Evolutionary conservation across 768 basidiomycete genomes (phyloP), one percentile per base, ranked within the genome.

Genomic region (Pleurotus pulmonarius): DNA sequence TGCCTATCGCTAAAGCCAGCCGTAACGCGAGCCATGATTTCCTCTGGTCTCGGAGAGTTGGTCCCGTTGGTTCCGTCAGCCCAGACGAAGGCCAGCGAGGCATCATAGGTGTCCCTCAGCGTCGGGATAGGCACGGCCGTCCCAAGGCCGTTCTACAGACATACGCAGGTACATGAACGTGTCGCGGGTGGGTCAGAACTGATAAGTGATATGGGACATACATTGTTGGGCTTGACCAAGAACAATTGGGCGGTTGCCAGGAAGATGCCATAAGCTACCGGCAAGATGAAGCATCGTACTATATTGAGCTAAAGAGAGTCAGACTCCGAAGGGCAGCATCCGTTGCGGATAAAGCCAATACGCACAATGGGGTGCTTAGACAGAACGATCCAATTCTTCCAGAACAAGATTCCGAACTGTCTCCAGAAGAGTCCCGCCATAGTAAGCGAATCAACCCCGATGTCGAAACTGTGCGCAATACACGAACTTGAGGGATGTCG

Each of bases 351-450:
- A 58, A 57, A 13, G 34, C 48, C 26, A 3, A 34, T 20, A 74
- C 85, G 65, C 63, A 88, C 86, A 64, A 86, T 68, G 51, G 83
- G 78, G 67, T 86, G 84, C 64, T 82, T 86, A 20, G 79, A 83
- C 25, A 88, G 73, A 0, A 87, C 75, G 43, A 89, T 87, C 85
- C 84, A 87, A 60, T 89, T 89, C 74, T 90, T 90, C 80, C 83
- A 79, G 55, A 81, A 78, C 18, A 90, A 69, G 2, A 80, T 82
- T 3, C 69, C 67, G 55, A 86, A 78, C 70, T 90, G 88, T 26
- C 79, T 75, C 74, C 81, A 80, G 65, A 88, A 86, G 37, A 85
- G 67, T 56, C 59, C 61, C 3, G 67, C 56, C 72, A 73, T 73
- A 46, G 40, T 44, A 6, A 24, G 40, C 4, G 2, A 13, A 9